Evolutionary conservation across 345 rosid genomes (phyloP), one percentile per base, ranked within the genome.

Genomic region (Raphanus sativus): DNA sequence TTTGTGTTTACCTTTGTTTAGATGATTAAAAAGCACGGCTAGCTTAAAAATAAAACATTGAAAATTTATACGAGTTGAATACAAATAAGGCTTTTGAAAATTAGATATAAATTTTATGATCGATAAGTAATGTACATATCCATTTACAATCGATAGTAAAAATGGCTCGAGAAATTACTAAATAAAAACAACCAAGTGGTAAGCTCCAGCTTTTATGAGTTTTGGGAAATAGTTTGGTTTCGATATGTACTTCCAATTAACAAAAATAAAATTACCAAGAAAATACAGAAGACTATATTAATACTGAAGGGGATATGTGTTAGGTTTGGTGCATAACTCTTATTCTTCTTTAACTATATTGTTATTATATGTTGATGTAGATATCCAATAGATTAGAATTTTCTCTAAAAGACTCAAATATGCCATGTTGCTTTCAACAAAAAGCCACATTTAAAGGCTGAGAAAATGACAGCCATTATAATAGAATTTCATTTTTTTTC

Each of bases 401-500:
- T 74, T 62, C 24, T 29, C 78, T 74, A 68, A 68, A 79, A 68
- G 82, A 79, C 78, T 74, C 75, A 62, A 79, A 79, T 72, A 62
- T 73, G 82, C 70, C 74, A 38, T 62, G 82, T 79, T 50, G 74
- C 68, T 79, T 68, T 79, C 78, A 79, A 73, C 75, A 38, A 79
- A 77, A 79, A 79, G 82, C 78, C 82, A 73, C 78, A 74, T 79
- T 79, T 73, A 79, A 79, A 79, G 82, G 78, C 82, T 21, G 30
- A 52, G 82, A 79, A 60, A 79, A 79, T 62, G 82, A 79, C 78
- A 79, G 26, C 82, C 82, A 79, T 62, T 79, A 68, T 73, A 68
- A 62, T 61, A 68, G 13, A 54, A 15, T 73, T 48, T 56, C 30
- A 9, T 24, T 67, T 55, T 45, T n/a, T 52, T 24, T 59, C 24